These are phyloP conservation scores for Ophiostoma piceae DNA, from an alignment of 2,329 filamentous ascomycete genomes.

Conservation along the genomic window DNA sequence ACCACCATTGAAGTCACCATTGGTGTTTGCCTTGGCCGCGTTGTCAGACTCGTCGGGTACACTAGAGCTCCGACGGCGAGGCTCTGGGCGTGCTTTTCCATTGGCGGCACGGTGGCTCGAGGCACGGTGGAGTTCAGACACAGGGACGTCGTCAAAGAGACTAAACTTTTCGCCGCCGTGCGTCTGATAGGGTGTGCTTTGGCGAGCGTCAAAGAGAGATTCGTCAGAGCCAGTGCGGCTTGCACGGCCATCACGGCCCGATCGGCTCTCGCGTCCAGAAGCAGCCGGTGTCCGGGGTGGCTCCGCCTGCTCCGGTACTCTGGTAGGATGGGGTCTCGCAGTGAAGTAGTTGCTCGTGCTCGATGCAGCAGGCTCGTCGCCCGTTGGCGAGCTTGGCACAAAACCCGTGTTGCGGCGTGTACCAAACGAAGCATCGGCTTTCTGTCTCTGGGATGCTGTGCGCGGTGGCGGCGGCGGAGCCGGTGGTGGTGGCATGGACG, in stretches of 20 bases:
- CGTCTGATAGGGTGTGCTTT: constrained; percentile 53
- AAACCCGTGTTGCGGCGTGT: constrained; percentile 44
- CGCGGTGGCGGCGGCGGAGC: constrained; percentile 41
- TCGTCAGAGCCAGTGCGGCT: constrained; percentile 21
- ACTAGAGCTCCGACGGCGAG: constrained; percentile 34
- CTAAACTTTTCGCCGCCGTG: constrained; percentile 56
- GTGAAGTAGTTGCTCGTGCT: constrained; percentile 48
- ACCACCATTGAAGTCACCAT: background rate
- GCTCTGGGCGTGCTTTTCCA: constrained; percentile 24
- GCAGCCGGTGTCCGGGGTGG: background rate
- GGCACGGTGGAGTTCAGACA: constrained; percentile 39
- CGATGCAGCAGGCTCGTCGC: constrained; percentile 50
- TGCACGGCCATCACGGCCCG: constrained; percentile 32
- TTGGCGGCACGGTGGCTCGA: constrained; percentile 42
- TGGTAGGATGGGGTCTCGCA: constrained; percentile 29
- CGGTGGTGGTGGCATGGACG: constrained; percentile 34
- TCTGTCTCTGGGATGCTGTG: constrained; percentile 49
- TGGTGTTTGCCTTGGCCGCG: constrained; percentile 21
- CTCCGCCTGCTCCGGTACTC: background rate
- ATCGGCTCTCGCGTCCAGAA: constrained; percentile 15
- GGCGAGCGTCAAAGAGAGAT: constrained; percentile 43
- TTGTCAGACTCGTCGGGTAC: constrained; percentile 32
- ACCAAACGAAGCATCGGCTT: constrained; percentile 53
- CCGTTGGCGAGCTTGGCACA: constrained; percentile 45
- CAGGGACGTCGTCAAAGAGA: constrained; percentile 44